Evolutionary conservation across 148 eudicot species (phyloP), one percentile per base, ranked within the genome.

Genomic region (Rhododendron molle): DNA sequence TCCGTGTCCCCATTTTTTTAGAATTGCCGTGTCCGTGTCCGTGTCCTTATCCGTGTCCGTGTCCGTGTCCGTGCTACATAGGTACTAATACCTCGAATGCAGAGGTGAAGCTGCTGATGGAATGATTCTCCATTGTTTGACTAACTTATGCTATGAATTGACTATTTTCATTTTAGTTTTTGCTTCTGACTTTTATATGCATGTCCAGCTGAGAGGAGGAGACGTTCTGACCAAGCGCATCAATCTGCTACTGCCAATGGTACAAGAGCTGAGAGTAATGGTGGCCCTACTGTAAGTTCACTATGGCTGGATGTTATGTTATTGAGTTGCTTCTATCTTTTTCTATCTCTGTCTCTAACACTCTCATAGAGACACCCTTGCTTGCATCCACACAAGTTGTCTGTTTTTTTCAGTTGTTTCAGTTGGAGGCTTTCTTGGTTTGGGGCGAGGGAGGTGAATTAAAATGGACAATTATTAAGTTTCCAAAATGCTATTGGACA

Each of bases 181-280:
- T 26, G 3, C 2, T 28, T 30, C 49, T 80, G 62, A 49, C 9
- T 6, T 47, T 3, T 74, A 76, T 81, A 38, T 86, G 73, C 62
- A 43, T 88, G n/a, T 88, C 30, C 92, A 96, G 98, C 93, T 89
- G 99, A 94, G 81, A 93, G 73, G 88, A 94, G 90, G 89, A 90
- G 88, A 80, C 93, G 85, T 21, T 49, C 89, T 80, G 95, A 95
- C 47, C 97, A 89, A 52, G 77, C 86, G 71, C 92, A 87, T 81
- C 98, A 88, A 74, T 46, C 86, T 60, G 69, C 85, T 60, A 81
- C 90, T 73, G 84, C 92, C 72, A 93, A 91, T 91, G 97, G 95
- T 74, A 80, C 91, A 81, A 89, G 93, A 89, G 85, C 94, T 58
- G 92, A 93, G 78, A 92, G 73, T 84, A 93, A 95, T 89, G 99